Percentiles rank a stretch among this genome's conserved stretches.
phyloP scores from a whole-genome alignment of 2,329 filamentous ascomycete genomes.

The Byssochlamys sp. region DNA sequence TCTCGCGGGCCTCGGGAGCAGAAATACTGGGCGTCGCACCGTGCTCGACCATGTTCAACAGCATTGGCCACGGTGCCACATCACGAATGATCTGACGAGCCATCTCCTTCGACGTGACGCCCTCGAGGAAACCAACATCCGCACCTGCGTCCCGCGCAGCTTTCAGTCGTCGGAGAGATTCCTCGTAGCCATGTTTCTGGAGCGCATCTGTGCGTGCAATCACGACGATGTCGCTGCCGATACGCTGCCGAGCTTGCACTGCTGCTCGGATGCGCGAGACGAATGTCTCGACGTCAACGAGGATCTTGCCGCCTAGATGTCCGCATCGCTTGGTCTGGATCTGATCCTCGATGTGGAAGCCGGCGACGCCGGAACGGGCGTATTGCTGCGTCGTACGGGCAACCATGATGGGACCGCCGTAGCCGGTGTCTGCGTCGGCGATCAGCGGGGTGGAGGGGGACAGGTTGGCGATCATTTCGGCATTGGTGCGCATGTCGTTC shows the following conservation, averaged over 20 bases:
- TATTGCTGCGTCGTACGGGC: conserved; percentile 43
- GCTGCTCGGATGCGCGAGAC: conserved; percentile 30
- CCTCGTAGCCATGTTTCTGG: conserved; percentile 29
- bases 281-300: conserved; percentile 27
- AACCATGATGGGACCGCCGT: conserved; percentile 43
- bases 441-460: conserved; percentile 42
- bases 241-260: conserved; percentile 20
- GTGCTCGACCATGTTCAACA: conserved; percentile 39
- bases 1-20: conserved; percentile 26
- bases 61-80: conserved; percentile 29
- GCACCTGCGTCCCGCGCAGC: conserved; percentile 32
- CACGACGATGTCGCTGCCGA: conserved; percentile 19
- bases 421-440: conserved; percentile 48
- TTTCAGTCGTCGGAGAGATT: conserved; percentile 28
- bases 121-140: conserved; percentile 36
- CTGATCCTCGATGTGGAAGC: conserved; percentile 51
- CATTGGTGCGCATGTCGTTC: conserved; percentile 48
- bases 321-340: conserved; percentile 38
- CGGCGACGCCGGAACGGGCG: conserved; percentile 45
- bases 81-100: conserved; percentile 25
- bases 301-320: conserved; percentile 31
- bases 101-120: conserved; percentile 29
- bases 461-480: conserved; percentile 45
- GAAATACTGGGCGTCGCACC: conserved; percentile 33
- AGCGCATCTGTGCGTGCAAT: conserved; percentile 21